phyloP scores from a whole-genome alignment of 2,329 filamentous ascomycete species.

The Aureobasidium sp. region DNA sequence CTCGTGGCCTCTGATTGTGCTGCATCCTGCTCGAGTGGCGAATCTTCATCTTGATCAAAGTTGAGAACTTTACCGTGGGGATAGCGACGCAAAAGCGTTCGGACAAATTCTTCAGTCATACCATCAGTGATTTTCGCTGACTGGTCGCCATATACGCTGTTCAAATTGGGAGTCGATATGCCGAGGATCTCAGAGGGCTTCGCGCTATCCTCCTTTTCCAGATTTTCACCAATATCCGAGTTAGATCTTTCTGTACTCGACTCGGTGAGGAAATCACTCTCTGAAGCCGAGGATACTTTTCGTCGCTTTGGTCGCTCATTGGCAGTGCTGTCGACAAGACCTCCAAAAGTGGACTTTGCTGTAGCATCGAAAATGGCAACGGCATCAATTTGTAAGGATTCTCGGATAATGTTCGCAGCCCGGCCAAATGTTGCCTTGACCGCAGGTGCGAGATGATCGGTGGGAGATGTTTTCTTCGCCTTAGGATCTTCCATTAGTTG shows the following conservation, averaged over 20 bases:
- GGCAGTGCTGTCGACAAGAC: constrained; percentile 9
- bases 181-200: constrained; percentile 8
- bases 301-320: constrained; percentile 9
- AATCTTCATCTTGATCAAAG: constrained; percentile 27
- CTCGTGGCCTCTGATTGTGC: neutral
- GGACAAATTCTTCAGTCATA: constrained; percentile 21
- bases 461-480: constrained; percentile 16
- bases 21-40: constrained; percentile 20
- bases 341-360: constrained; percentile 17
- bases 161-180: neutral
- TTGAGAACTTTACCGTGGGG: constrained; percentile 31
- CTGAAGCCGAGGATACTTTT: neutral
- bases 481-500: neutral
- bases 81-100: constrained; percentile 24
- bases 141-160: neutral
- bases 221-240: neutral
- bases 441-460: constrained; percentile 21
- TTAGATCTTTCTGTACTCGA: neutral
- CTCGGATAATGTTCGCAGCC: constrained; percentile 38
- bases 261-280: neutral
- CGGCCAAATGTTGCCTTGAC: constrained; percentile 31
- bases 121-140: neutral
- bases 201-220: neutral
- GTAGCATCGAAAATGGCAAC: constrained; percentile 35
- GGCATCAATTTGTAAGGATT: constrained; percentile 39